Evolutionary conservation across 345 rosid species (phyloP), one percentile per base, ranked within the genome.

Genomic region (Anastatica hierochuntica): DNA sequence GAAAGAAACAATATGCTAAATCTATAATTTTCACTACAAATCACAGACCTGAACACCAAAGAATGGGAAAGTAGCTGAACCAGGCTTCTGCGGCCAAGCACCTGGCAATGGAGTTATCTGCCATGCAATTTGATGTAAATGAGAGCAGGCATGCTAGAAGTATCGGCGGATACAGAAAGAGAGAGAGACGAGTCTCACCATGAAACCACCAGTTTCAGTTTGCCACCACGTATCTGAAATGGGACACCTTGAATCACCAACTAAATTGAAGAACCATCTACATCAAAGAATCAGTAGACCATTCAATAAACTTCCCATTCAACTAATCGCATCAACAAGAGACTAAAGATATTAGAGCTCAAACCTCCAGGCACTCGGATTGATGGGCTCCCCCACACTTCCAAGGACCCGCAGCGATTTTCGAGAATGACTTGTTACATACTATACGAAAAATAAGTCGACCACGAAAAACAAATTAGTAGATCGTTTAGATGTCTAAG

Each of bases 191-290:
- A n/a, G n/a, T n/a, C n/a, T n/a, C n/a, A 53, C 98, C 97, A 92
- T 76, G 74, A 88, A 85, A 60, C 98, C 98, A 15, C 98, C 98
- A 49, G 96, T 88, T 81, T 92, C 98, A 56, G 98, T 92, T 75
- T 92, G 97, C 98, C 98, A 92, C 98, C 98, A 92, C 15, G 98
- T 92, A 66, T 92, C 98, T 20, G 95, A 85, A 60, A 92, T 92
- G 35, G 98, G 98, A 60, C 98, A 88, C 62, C 77, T 83, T 12
- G 94, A 77, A 48, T 80, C 88, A 69, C 97, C 97, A 30, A 88
- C 90, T 54, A 83, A 70, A 76, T 92, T 92, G 75, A 62, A 92
- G 71, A 79, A 83, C 98, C 98, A 92, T 79, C 98, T 88, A 74
- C 34, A 60, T 12, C 37, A 47, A 54, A 52, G 36, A 54, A 52